phyloP scores from a whole-genome alignment of 1,284 basidiomycete genomes.

The Gomphus bonarii region DNA sequence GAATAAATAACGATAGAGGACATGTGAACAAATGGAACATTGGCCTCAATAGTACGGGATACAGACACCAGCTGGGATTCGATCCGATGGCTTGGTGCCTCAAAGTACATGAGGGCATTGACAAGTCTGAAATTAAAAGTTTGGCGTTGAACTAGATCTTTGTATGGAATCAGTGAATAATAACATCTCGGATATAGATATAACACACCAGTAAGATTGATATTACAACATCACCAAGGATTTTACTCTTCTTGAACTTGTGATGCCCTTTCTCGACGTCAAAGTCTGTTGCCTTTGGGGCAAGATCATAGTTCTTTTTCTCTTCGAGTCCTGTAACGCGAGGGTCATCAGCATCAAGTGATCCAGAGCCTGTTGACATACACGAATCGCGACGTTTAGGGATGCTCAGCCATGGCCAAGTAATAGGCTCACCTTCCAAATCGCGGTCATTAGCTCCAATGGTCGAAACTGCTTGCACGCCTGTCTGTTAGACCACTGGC shows the following conservation, averaged over 20 bases:
- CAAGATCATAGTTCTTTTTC: neutral
- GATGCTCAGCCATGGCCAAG: too few relatives aligned
- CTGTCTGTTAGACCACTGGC: neutral
- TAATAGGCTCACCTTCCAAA: neutral
- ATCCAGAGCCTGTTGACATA: neutral
- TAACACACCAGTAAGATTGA: neutral
- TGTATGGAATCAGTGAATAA: conserved; percentile 16
- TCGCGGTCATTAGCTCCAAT: neutral
- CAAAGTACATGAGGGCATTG: conserved; percentile 55
- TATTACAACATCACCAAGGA: neutral
- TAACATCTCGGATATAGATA: neutral
- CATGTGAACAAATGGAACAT: conserved; percentile 73
- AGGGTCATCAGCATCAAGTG: conserved; percentile 16
- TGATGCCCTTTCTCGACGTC: neutral
- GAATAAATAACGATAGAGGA: conserved; percentile 76
- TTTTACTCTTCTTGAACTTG: neutral
- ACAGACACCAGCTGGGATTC: conserved; percentile 53
- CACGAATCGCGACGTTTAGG: neutral
- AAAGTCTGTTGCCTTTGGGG: neutral
- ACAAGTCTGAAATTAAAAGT: conserved; percentile 55
- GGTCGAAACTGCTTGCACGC: neutral
- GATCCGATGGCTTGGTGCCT: conserved; percentile 33
- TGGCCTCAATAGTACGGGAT: conserved; percentile 72
- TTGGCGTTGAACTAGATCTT: conserved; percentile 47
- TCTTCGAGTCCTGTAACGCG: conserved; percentile 12